phyloP scores from a whole-genome alignment of 257 asterid genomes.

The Eucommia ulmoides region DNA sequence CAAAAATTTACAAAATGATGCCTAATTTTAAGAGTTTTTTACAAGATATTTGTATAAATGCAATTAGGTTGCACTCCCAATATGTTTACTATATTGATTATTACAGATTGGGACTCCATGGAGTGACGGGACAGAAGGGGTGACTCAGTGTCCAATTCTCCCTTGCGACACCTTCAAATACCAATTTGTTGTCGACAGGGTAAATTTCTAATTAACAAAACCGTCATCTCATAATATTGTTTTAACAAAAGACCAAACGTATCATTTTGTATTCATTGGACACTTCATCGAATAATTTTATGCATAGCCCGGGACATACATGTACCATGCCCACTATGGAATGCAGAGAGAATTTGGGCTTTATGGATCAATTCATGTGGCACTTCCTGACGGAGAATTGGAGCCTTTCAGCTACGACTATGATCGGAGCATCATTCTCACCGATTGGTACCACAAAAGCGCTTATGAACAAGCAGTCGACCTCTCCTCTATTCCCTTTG shows the following conservation, averaged over 20 bases:
- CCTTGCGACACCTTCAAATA: background rate
- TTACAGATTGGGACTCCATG: background rate
- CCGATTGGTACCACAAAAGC: background rate
- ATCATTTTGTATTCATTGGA: background rate
- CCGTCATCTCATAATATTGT: background rate
- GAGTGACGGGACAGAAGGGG: background rate
- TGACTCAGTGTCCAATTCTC: background rate
- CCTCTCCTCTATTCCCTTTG: background rate
- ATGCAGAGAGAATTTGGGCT: background rate
- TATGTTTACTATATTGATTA: no score
- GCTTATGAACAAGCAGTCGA: background rate
- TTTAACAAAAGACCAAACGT: background rate
- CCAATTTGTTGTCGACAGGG: background rate
- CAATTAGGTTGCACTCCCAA: background rate
- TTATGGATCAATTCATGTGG: background rate
- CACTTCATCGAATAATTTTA: background rate
- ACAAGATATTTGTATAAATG: background rate
- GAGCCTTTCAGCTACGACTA: slow-evolving; percentile 1
- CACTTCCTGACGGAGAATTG: background rate
- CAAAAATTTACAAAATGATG: background rate
- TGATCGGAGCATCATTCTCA: background rate
- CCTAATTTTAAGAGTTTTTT: background rate
- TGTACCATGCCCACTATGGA: slow-evolving; percentile 1
- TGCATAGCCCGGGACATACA: background rate
- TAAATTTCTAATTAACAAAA: background rate